Evolutionary conservation across 140 eudicot species (phyloP), one percentile per base, ranked within the genome.

Genomic region (Oenanthe javanica): DNA sequence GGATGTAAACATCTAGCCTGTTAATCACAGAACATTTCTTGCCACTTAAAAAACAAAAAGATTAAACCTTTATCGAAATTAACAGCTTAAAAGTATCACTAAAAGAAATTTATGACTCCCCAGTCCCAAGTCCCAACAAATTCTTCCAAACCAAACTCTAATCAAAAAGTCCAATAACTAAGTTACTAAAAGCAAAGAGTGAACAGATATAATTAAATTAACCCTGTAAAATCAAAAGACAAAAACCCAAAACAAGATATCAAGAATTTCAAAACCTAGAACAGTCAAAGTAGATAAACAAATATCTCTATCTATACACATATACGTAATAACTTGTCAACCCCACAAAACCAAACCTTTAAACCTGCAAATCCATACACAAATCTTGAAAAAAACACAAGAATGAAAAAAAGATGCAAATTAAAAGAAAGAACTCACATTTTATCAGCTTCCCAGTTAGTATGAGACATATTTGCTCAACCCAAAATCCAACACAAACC

Each of bases 391-490:
- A 66, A n/a, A n/a, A 80, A 76, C 79, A 59, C 50, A 15, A 59
- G 15, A 43, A 50, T n/a, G 19, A 11, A 79, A 11, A 14, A 73
- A 38, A 18, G 46, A 52, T 54, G 61, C 61, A 54, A 54, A 21
- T 54, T 54, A 16, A 43, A 74, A 0, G 21, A 9, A 40, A 19
- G 43, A 64, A 52, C 90, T 83, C 75, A 91, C 96, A 91, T 91
- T 86, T 91, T 91, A 83, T 89, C 96, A 77, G 96, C 96, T 79
- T 91, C 96, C 96, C 96, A 91, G 78, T 91, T 91, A 52, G 91
- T 90, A 57, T 91, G 96, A 79, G 96, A 87, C 96, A 91, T 91
- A 40, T 82, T 88, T 42, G n/a, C 54, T 45, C 36, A 72, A 31
- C 31, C 82, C 74, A 80, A 78, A 40, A 43, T 43, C 77, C 51